A percentile compares a stretch with the other conserved stretches of the same genome.
phyloP scores from a whole-genome alignment of 1,139 yeast genomes.

The Taphrina pruni region DNA sequence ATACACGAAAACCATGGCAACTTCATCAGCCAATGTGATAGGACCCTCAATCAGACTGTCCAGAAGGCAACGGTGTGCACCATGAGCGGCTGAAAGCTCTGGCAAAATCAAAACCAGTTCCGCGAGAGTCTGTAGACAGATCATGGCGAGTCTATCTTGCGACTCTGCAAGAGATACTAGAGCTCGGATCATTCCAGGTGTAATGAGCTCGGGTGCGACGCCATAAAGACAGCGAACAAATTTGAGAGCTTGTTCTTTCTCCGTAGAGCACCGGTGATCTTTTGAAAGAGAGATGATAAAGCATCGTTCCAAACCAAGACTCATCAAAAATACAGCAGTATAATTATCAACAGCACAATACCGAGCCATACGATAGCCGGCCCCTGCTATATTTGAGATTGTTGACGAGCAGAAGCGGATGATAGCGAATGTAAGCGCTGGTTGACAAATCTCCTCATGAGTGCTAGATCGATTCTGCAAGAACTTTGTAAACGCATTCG shows the following conservation, averaged over 20 bases:
- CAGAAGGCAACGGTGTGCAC: slow-evolving; percentile 68
- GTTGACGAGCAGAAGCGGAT: slow-evolving; percentile 21
- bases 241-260: slow-evolving; percentile 80
- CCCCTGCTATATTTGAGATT: slow-evolving; percentile 59
- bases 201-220: slow-evolving; percentile 65
- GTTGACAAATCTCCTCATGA: neutral
- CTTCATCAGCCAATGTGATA: slow-evolving; percentile 57
- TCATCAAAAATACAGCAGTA: slow-evolving; percentile 57
- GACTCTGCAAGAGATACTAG: slow-evolving; percentile 72
- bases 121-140: slow-evolving; percentile 71
- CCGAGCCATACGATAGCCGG: slow-evolving; percentile 77
- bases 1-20: slow-evolving; percentile 64
- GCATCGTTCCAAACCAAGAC: slow-evolving; percentile 65
- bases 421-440: neutral
- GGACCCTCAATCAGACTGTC: slow-evolving; percentile 69
- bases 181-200: slow-evolving; percentile 70
- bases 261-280: slow-evolving; percentile 60
- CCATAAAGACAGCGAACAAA: slow-evolving; percentile 68
- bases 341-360: slow-evolving; percentile 64
- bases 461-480: slow-evolving; percentile 51
- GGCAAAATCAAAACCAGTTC: slow-evolving; percentile 72
- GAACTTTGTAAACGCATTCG: slow-evolving; percentile 67
- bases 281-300: slow-evolving; percentile 69
- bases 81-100: slow-evolving; percentile 61
- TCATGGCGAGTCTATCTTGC: slow-evolving; percentile 62